Conservation (phyloP, 2,329 filamentous ascomycete genomes). For the Stemphylium beticola region DNA sequence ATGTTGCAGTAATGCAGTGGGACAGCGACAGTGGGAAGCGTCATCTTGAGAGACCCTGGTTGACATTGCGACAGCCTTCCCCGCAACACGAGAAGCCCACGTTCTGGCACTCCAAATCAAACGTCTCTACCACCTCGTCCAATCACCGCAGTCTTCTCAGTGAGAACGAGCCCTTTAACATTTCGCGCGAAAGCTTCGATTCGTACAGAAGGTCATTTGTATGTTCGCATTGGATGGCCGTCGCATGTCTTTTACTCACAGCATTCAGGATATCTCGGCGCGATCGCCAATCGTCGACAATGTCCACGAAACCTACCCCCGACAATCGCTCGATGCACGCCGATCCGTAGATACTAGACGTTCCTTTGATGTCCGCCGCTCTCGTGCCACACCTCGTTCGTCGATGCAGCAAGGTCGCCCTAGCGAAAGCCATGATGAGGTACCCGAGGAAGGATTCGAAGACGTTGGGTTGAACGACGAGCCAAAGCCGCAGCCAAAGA, state of each 20-base stretch:
- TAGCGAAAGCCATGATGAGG: constrained; percentile 62
- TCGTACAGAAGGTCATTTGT: constrained; percentile 96
- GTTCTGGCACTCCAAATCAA: constrained; percentile 69
- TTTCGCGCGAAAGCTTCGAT: constrained; percentile 95
- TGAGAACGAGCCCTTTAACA: constrained; percentile 92
- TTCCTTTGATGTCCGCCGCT: constrained; percentile 53
- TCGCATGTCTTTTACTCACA: constrained; percentile 26
- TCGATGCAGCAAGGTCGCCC: constrained; percentile 63
- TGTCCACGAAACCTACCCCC: constrained; percentile 60
- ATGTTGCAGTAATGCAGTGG: neutral
- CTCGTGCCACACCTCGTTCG: constrained; percentile 66
- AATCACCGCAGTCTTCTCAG: constrained; percentile 70
- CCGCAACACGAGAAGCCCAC: constrained; percentile 85
- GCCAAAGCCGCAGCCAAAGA: constrained; percentile 67
- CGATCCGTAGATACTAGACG: constrained; percentile 81
- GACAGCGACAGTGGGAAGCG: constrained; percentile 3
- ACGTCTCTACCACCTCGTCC: constrained; percentile 58
- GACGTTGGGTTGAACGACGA: constrained; percentile 89
- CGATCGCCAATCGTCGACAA: constrained; percentile 74
- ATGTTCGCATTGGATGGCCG: constrained; percentile 49
- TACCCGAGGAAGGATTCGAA: constrained; percentile 85
- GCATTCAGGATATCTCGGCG: constrained; percentile 84
- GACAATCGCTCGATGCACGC: constrained; percentile 61
- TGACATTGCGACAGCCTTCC: constrained; percentile 62
- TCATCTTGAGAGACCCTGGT: constrained; percentile 3